Conservation (phyloP, 2,329 filamentous ascomycete genomes). For the Pseudocercospora vitis region DNA sequence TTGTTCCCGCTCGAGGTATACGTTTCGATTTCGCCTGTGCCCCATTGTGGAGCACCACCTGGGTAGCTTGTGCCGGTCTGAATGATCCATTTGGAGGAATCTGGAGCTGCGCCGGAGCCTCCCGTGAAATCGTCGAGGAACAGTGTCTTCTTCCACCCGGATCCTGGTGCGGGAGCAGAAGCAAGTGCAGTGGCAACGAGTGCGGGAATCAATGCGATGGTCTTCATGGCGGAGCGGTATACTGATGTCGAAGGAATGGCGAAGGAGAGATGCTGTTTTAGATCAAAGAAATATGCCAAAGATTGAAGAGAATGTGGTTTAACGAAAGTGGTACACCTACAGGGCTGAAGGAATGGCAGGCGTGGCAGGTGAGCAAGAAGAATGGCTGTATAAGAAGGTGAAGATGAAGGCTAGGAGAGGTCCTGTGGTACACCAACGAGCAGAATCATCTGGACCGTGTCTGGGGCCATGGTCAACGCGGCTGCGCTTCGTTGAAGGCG, state of each 20-base stretch:
- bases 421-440: not conserved
- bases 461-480: constrained; percentile 4
- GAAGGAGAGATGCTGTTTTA: not conserved
- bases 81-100: constrained; percentile 46
- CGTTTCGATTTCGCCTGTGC: constrained; percentile 51
- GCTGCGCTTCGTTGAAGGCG: constrained; percentile 3
- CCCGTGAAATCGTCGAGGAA: constrained; percentile 42
- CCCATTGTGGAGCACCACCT: constrained; percentile 49
- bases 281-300: not conserved
- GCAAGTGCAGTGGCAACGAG: constrained; percentile 19
- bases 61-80: constrained; percentile 51
- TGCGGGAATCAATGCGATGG: constrained; percentile 15
- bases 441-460: constrained; percentile 6
- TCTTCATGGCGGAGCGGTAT: constrained; percentile 27
- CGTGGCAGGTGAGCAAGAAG: too few relatives aligned
- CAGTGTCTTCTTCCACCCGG: constrained; percentile 26
- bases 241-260: not conserved
- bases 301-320: constrained; percentile 1
- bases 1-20: constrained; percentile 48
- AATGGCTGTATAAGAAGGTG: constrained; percentile 11
- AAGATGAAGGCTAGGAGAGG: not conserved
- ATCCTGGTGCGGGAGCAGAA: constrained; percentile 17
- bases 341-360: constrained; percentile 10
- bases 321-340: constrained; percentile 1
- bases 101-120: constrained; percentile 37